phyloP scores from a whole-genome alignment of 306 rosid species.

The Cucurbita pepo region DNA sequence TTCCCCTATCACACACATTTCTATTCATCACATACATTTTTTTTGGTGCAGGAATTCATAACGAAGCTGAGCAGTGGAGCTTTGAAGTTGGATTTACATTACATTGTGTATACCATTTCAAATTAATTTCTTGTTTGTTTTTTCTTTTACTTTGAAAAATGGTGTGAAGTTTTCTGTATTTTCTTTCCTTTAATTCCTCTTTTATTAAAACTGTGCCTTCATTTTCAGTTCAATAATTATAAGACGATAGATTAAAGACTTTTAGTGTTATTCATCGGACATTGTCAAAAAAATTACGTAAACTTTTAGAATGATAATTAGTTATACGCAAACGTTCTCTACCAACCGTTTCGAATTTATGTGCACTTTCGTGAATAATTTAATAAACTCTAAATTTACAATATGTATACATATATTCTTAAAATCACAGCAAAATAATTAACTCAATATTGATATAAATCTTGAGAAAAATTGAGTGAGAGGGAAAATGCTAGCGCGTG shows the following conservation, averaged over 20 bases:
- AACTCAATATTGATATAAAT: neutral
- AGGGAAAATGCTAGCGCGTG: constrained; percentile 20
- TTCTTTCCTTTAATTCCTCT: neutral
- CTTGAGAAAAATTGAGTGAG: neutral
- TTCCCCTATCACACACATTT: neutral
- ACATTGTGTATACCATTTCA: neutral
- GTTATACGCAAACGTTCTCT: no score
- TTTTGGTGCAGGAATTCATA: neutral
- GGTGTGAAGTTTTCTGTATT: constrained; percentile 1
- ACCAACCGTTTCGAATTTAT: no score
- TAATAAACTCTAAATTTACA: neutral
- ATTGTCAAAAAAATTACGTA: no score
- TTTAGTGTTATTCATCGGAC: no score
- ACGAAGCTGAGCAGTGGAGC: neutral
- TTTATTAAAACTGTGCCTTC: neutral
- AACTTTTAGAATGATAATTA: no score
- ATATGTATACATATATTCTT: no score
- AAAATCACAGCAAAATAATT: neutral
- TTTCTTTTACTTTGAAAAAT: neutral
- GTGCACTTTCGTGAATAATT: no score
- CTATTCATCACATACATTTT: neutral
- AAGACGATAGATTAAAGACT: no score
- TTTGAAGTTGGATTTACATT: neutral
- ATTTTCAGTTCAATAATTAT: no score
- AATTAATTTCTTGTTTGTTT: neutral